Evolutionary conservation across 495 filamentous ascomycete species (phyloP), one percentile per base, ranked within the genome.

Genomic region (Evernia prunastri): DNA sequence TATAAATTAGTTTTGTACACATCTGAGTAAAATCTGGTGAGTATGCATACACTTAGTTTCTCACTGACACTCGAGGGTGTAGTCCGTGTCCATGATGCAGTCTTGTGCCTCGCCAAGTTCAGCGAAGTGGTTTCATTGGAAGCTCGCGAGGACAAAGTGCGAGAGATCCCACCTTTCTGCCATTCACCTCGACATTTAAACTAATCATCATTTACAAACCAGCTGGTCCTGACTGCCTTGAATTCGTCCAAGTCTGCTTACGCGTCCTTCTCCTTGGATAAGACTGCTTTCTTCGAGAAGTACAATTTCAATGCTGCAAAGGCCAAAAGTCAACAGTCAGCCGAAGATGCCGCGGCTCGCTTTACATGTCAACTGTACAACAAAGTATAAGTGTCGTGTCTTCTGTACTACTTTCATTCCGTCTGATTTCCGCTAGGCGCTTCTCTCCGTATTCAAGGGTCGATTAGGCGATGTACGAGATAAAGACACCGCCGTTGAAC

Each of bases 211-310:
- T 12, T 47, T 10, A 23, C 35, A 17, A 68, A 69, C 58, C 65
- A 96, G 89, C 84, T 97, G 54, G 82, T 87, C 25, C 72, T 98
- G 58, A 92, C 89, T 40, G 86, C 90, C 4, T 78, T 98, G 45
- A 98, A 97, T 75, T 82, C 86, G n/a, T 90, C 92, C 20, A 96
- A 95, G 71, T 95, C 94, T 27, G 91, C 91, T 47, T 96, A 96
- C 76, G 86, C 88, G 0, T 90, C 89, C 20, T 89, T 96, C 68
- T 82, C 82, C 17, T 85, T 96, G 43, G 84, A 87, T 57, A 81
- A 81, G 33, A 80, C 79, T 61, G 76, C 78, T n/a, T 98, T 97
- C 76, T 98, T 97, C 71, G 83, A 88, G 31, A 81, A 80, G 29
- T 98, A 96, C 72, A 76, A 81, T 58, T 92, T 84, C 68, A 76